Evolutionary conservation across 352 stramenopile genomes (phyloP).

Genomic region (Pythium periplocum): DNA sequence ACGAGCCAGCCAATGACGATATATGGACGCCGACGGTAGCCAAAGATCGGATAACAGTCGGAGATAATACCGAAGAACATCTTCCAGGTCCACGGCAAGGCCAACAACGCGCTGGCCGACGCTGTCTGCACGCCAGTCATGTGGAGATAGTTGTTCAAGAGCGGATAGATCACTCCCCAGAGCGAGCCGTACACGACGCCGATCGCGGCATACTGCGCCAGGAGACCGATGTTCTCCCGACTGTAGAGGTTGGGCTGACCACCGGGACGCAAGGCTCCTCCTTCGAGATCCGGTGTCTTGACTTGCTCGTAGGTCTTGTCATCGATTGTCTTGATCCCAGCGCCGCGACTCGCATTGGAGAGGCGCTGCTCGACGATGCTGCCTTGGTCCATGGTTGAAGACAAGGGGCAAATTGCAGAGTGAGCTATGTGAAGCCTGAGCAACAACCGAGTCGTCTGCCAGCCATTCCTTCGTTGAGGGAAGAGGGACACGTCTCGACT

Average conservation of each 20-base stretch:
- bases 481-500: too few species aligned
- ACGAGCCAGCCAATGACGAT: constrained; percentile 57
- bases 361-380: constrained; percentile 27
- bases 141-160: constrained; percentile 51
- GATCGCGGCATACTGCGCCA: constrained; percentile 46
- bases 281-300: constrained; percentile 19
- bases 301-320: constrained; percentile 16
- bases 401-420: too few species aligned
- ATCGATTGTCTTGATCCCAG: constrained; percentile 6
- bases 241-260: constrained; percentile 26
- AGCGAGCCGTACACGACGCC: constrained; percentile 41
- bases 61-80: constrained; percentile 63
- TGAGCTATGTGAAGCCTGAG: too few species aligned
- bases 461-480: too few species aligned
- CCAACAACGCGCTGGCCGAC: constrained; percentile 25
- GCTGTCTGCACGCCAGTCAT: constrained; percentile 21
- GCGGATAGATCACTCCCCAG: constrained; percentile 41
- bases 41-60: constrained; percentile 46
- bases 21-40: constrained; percentile 54
- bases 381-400: constrained; percentile 14
- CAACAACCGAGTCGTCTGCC: too few species aligned
- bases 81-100: constrained; percentile 57
- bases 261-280: constrained; percentile 4
- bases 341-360: constrained; percentile 12
- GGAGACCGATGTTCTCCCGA: constrained; percentile 30